Evolutionary conservation across 305 asterid genomes (phyloP).

Genomic region (Fraxinus paxiana): DNA sequence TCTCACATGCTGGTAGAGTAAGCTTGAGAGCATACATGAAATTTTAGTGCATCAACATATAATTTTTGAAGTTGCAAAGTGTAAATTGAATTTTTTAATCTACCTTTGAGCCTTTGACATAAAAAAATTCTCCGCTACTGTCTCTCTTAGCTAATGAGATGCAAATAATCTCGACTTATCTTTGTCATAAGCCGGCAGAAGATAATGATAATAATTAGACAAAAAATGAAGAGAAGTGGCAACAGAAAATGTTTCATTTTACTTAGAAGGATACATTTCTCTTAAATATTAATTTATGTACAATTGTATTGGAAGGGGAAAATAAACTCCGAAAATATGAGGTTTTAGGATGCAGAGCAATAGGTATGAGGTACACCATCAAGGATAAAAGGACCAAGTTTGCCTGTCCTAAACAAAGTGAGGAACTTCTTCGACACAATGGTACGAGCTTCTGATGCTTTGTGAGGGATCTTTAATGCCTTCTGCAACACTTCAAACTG

Average conservation of each 20-base stretch:
- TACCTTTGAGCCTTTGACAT: neutral
- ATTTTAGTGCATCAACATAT: neutral
- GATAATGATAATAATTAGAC: neutral
- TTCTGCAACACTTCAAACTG: conserved; percentile 74
- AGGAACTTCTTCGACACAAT: conserved; percentile 76
- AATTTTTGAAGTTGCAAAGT: neutral
- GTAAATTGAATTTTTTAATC: neutral
- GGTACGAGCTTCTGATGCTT: conserved; percentile 70
- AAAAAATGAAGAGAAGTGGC: neutral
- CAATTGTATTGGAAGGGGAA: neutral
- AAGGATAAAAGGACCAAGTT: conserved; percentile 80
- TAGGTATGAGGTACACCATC: conserved; percentile 62
- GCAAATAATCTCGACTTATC: neutral
- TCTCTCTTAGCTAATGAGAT: neutral
- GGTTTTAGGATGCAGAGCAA: conserved; percentile 20
- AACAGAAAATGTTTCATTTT: neutral
- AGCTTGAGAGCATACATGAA: neutral
- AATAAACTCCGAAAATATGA: neutral
- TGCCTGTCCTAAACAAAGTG: conserved; percentile 73
- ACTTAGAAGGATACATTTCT: neutral
- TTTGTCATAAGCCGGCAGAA: neutral
- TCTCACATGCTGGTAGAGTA: neutral
- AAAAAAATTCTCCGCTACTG: neutral
- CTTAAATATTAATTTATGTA: neutral
- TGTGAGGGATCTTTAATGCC: conserved; percentile 72